These are phyloP conservation scores for Lentinula boryana DNA, from an alignment of 768 basidiomycete species.

Conservation along the genomic window DNA sequence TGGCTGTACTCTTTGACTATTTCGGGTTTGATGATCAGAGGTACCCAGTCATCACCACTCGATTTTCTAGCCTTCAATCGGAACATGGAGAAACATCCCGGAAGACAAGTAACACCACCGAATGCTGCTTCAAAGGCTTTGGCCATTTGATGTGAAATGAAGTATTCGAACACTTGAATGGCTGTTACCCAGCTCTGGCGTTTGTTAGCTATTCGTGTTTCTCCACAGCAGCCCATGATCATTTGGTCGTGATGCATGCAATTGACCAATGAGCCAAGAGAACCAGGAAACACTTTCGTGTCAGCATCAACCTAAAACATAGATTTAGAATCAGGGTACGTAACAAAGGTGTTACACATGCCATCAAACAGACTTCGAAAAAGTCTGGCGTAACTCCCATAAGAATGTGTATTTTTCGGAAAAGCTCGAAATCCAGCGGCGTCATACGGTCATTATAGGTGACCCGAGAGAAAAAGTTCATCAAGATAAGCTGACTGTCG, in stretches of 20 bases:
- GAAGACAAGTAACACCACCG: conserved; percentile 97
- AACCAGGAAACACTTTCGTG: conserved; percentile 90
- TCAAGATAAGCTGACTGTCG: conserved; percentile 96
- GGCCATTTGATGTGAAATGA: conserved; percentile 97
- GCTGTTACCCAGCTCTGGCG: conserved; percentile 97
- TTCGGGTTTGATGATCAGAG: conserved; percentile 93
- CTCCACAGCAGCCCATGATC: conserved; percentile 99
- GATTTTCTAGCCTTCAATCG: conserved; percentile 88
- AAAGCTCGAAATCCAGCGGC: conserved; percentile 95
- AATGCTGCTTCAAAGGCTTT: conserved; percentile 99
- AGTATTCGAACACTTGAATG: conserved; percentile 98
- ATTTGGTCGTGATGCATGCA: conserved; percentile 98
- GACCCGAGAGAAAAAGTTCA: conserved; percentile 99
- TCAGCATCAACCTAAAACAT: conserved; percentile 90
- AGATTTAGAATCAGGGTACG: conserved; percentile 6
- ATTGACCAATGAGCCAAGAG: conserved; percentile 87
- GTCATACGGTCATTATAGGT: conserved; percentile 99
- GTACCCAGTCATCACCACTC: conserved; percentile 94
- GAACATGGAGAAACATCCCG: conserved; percentile 99
- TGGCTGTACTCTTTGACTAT: conserved; percentile 98
- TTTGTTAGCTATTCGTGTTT: conserved; percentile 98
- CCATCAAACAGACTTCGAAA: conserved; percentile 97
- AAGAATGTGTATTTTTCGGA: conserved; percentile 90
- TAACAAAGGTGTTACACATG: conserved; percentile 29
- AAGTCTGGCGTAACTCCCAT: conserved; percentile 99